phyloP scores from a whole-genome alignment of 352 stramenopile genomes.

The Phytophthora kernoviae region DNA sequence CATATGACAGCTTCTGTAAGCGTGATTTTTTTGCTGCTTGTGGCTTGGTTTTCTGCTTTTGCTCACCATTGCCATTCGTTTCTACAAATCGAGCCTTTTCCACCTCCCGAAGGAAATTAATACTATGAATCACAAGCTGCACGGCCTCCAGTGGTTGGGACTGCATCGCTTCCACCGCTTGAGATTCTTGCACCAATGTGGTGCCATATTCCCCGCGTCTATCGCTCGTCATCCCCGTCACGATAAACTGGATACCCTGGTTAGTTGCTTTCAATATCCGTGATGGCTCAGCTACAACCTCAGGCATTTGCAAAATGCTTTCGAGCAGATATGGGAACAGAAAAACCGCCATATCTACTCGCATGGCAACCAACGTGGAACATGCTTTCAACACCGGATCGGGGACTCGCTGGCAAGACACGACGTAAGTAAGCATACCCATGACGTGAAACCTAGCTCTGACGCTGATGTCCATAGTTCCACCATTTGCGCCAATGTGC shows the following conservation, averaged over 20 bases:
- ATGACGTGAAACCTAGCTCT: slow-evolving; percentile 51
- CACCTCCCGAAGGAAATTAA: slow-evolving; percentile 83
- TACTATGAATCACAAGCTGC: slow-evolving; percentile 76
- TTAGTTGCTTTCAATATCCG: slow-evolving; percentile 37
- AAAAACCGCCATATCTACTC: slow-evolving; percentile 71
- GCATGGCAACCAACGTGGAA: slow-evolving; percentile 37
- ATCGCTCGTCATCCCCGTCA: slow-evolving; percentile 22
- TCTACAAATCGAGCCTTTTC: slow-evolving; percentile 79
- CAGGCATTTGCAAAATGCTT: slow-evolving; percentile 29
- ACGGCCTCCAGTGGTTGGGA: slow-evolving; percentile 48
- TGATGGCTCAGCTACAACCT: slow-evolving; percentile 5
- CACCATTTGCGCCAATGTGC: slow-evolving; percentile 22
- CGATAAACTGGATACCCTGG: slow-evolving; percentile 46
- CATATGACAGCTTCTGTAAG: slow-evolving; percentile 50
- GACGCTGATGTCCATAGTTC: slow-evolving; percentile 50
- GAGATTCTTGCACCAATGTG: neutral
- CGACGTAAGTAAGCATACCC: slow-evolving; percentile 60
- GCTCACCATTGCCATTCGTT: slow-evolving; percentile 43
- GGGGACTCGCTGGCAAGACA: slow-evolving; percentile 38
- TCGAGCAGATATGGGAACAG: slow-evolving; percentile 77
- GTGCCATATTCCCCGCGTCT: neutral
- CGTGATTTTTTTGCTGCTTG: neutral
- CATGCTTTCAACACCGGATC: slow-evolving; percentile 66
- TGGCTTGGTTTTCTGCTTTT: slow-evolving; percentile 16
- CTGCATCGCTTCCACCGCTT: neutral